These are phyloP conservation scores for Maudiozyma serrabonitensis DNA, from an alignment of 805 yeast species.

Conservation along the genomic window DNA sequence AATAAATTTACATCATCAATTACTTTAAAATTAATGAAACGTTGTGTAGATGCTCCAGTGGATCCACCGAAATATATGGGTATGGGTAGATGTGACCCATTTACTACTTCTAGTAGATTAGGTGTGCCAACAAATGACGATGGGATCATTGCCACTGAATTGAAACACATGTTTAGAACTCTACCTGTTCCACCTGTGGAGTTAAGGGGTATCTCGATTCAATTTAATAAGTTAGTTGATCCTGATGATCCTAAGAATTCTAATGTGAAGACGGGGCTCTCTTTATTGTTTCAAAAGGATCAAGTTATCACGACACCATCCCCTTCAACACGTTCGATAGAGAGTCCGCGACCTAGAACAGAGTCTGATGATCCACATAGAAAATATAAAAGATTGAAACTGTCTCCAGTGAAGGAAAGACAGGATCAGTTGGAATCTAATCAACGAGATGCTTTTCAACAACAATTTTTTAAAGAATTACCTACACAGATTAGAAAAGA, in stretches of 20 bases:
- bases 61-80: conserved; percentile 77
- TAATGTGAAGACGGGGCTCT: background rate
- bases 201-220: conserved; percentile 69
- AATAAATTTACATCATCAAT: conserved; percentile 46
- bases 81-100: conserved; percentile 66
- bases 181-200: conserved; percentile 55
- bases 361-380: background rate
- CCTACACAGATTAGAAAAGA: conserved; percentile 63
- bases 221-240: conserved; percentile 48
- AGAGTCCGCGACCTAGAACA: background rate
- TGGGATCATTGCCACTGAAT: conserved; percentile 52
- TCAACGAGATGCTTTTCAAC: conserved; percentile 29
- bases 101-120: conserved; percentile 47
- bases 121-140: conserved; percentile 52
- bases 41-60: conserved; percentile 59
- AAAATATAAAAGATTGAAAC: conserved; percentile 1
- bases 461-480: conserved; percentile 52
- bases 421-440: background rate
- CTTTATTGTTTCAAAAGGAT: background rate
- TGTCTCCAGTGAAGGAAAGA: conserved; percentile 29
- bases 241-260: conserved; percentile 9
- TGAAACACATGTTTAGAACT: conserved; percentile 45
- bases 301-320: background rate
- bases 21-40: conserved; percentile 53
- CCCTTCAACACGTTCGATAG: background rate